phyloP scores from a whole-genome alignment of 306 rosid genomes.

The Glycine soja region DNA sequence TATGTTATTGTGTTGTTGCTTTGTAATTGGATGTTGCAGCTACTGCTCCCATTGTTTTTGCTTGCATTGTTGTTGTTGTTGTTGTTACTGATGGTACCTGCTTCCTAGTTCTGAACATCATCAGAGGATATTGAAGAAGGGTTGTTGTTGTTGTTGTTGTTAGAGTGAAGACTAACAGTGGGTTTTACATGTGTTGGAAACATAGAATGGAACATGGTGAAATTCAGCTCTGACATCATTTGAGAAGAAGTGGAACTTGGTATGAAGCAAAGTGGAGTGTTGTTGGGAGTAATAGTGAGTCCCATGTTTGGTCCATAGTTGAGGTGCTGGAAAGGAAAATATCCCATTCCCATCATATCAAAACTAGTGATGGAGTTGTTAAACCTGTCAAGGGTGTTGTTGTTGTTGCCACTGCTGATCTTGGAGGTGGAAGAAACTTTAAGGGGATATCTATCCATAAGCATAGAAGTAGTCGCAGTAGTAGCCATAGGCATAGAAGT shows the following conservation, averaged over 20 bases:
- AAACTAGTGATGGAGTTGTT: slow-evolving; percentile 51
- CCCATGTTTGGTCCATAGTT: slow-evolving; percentile 59
- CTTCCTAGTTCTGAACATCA: no score
- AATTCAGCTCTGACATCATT: no score
- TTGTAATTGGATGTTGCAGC: no score
- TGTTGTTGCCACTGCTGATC: slow-evolving; percentile 31
- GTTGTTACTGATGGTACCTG: no score
- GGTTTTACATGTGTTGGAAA: slow-evolving; percentile 34
- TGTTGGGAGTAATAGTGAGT: slow-evolving; percentile 37
- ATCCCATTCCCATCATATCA: slow-evolving; percentile 56
- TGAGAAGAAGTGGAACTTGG: no score
- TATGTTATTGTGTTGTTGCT: no score
- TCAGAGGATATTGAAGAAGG: no score
- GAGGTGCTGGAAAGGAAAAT: slow-evolving; percentile 61
- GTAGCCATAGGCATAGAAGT: slow-evolving; percentile 3
- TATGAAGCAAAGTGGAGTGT: slow-evolving; percentile 54
- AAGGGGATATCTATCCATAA: slow-evolving; percentile 50
- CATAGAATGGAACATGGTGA: slow-evolving; percentile 53
- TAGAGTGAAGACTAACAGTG: no score
- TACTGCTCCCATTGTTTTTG: no score
- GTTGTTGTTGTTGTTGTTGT: no score
- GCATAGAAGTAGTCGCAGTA: not conserved
- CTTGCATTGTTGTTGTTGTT: no score
- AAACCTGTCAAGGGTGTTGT: slow-evolving; percentile 54
- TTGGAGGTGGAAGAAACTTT: no score